Percentiles rank a stretch among this genome's conserved stretches.
These are phyloP conservation scores for Drosera capensis DNA, from an alignment of 148 eudicot genomes.

Conservation along the genomic window DNA sequence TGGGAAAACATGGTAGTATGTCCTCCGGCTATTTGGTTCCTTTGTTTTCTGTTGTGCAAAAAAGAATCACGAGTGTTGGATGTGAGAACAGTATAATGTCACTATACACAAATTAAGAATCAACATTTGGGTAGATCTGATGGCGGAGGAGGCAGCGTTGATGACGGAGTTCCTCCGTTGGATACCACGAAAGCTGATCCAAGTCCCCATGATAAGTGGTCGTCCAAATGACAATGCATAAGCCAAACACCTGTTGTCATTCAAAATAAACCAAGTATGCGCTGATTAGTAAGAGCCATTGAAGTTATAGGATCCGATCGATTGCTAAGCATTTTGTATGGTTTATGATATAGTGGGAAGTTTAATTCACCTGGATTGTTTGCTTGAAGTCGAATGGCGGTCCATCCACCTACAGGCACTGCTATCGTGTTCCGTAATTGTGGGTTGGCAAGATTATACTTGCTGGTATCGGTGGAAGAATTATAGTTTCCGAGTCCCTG, in stretches of 20 bases:
- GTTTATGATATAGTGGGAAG: too few relatives aligned
- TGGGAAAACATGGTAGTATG: too few relatives aligned
- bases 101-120: too few relatives aligned
- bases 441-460: slow-evolving; percentile 58
- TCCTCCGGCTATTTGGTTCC: too few relatives aligned
- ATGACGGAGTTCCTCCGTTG: slow-evolving; percentile 18
- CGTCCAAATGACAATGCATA: slow-evolving; percentile 35
- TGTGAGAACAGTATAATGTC: too few relatives aligned
- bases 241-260: slow-evolving; percentile 22
- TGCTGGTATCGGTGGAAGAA: slow-evolving; percentile 38
- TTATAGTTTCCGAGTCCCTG: slow-evolving; percentile 62
- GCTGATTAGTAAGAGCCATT: neutral
- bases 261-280: neutral
- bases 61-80: too few relatives aligned
- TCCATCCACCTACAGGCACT: slow-evolving; percentile 31
- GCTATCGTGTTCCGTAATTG: too few relatives aligned
- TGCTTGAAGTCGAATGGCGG: slow-evolving; percentile 28
- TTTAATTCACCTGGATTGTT: slow-evolving; percentile 27
- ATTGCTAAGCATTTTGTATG: neutral
- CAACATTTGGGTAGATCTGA: slow-evolving; percentile 26
- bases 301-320: neutral
- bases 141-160: slow-evolving; percentile 24
- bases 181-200: slow-evolving; percentile 22
- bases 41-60: too few relatives aligned
- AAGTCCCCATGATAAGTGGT: slow-evolving; percentile 30